Base-by-base conservation (phyloP, 2,329 filamentous ascomycete species). In the Acrocalymma vagum region DNA sequence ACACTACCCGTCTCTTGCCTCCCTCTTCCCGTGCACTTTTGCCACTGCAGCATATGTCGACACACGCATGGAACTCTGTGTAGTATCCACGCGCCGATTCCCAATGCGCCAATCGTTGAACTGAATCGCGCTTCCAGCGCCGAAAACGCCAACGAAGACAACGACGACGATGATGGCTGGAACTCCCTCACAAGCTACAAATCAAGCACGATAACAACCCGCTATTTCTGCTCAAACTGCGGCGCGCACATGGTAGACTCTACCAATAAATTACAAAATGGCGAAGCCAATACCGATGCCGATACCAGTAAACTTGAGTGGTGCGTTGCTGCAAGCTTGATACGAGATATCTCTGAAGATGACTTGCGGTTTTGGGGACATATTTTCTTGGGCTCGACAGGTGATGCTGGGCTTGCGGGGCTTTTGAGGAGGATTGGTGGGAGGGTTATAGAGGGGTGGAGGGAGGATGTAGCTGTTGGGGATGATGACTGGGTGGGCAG, bases 31-130 rank as follows among this genome's bases (percentile, higher is more conserved):
- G 57, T 63, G 5, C 60, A 65, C 33, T 63, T 82, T 47, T 83
- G 80, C 59, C 76, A 82, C 53, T 83, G 80, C 67, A 61, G 63
- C 43, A 69, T 62, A 17, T 83, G 79, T 58, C 74, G 79, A 11
- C 68, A 69, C 29, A 67, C 71, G 20, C 76, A 74, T 13, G 80
- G 80, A 14, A 64, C 74, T 9, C 63, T 80, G 7, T 74, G 66
- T 38, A 65, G 68, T 15, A 74, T 73, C n/a, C 74, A 75, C 40
- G 65, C 75, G 16, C 51, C 58, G 9, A 56, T 81, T 14, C 69
- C 71, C 8, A 37, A 60, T 15, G 69, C 72, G 18, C n/a, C n/a
- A n/a, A n/a, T n/a, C n/a, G n/a, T n/a, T n/a, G n/a, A n/a, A n/a
- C n/a, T n/a, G n/a, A n/a, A n/a, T n/a, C n/a, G n/a, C n/a, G n/a